Evolutionary conservation across 2,329 filamentous ascomycete genomes (phyloP), one percentile per base, ranked within the genome.

Genomic region (Nigrospora osmanthi): DNA sequence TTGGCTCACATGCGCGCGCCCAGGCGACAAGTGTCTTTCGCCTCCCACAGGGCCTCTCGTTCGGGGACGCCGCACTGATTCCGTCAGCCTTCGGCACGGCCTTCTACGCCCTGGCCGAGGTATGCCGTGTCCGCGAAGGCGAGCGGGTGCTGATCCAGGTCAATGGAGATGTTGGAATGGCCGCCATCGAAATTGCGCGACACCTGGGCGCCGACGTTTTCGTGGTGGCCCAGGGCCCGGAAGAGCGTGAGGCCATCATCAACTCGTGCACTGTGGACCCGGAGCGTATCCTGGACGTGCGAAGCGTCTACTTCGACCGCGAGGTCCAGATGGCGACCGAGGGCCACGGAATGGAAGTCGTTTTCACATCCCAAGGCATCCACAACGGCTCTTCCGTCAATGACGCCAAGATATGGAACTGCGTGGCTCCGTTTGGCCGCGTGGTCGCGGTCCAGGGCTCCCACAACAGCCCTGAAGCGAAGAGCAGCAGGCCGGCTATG

Each of bases 401-500:
- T 55, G 1, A 54, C 58, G n/a, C 51, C 50, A 57, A 61, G 40
- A 60, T 56, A 41, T 61, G 57, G 57, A 54, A 49, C 38, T 56
- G 57, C 33, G 44, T 61, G 28, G 52, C 53, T 41, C 56, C 53
- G 44, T 61, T 61, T 46, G 58, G 59, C 6, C 56, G 58, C 10
- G 46, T 61, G 16, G 45, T 60, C 6, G 54, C 60, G 44, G 52
- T 61, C 46, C 50, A 55, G 9, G 49, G 50, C 15, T 50, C 48
- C 6, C 54, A 59, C 35, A 44, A 48, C 17, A 51, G 44, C 39
- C 46, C 51, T 11, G 55, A 50, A 44, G 65, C 61, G 1, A 58
- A 66, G 0, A 70, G 75, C 36, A 28, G 2, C 23, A 71, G 77
- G 65, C 52, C 62, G 16, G 66, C 66, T n/a, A 68, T 73, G 40